These are phyloP conservation scores for Coemansia sp. DNA, from an alignment of 192 early-diverging fungal species.

Conservation along the genomic window DNA sequence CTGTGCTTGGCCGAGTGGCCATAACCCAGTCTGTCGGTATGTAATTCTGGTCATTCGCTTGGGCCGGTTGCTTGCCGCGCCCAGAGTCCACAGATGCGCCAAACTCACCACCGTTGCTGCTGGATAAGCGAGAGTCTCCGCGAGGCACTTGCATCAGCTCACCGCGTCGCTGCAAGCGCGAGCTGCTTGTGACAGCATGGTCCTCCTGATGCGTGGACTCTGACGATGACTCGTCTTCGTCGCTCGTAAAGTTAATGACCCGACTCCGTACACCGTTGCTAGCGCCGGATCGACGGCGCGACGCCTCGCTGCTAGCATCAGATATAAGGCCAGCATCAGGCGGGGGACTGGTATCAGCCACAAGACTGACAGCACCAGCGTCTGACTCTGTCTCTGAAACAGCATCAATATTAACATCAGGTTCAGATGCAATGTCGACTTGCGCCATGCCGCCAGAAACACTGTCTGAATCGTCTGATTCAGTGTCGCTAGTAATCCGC, in stretches of 20 bases:
- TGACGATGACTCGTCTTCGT: not conserved
- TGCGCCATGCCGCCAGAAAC: conserved; percentile 12
- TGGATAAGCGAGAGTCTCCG: conserved; percentile 9
- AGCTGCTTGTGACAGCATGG: conserved; percentile 8
- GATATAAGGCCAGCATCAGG: not conserved
- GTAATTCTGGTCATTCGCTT: conserved; percentile 11
- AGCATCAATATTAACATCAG: conserved; percentile 8
- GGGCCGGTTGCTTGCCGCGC: not conserved
- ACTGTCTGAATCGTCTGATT: conserved; percentile 16
- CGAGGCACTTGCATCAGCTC: conserved; percentile 25
- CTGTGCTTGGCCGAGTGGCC: conserved; percentile 36
- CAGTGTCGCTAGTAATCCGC: conserved; percentile 41
- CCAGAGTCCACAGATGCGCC: not conserved
- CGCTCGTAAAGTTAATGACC: conserved; percentile 11
- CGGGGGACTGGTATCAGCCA: not conserved
- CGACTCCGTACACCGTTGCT: conserved; percentile 5
- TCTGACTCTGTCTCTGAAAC: conserved; percentile 19
- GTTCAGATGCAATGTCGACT: conserved; percentile 6
- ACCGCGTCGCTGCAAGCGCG: not conserved
- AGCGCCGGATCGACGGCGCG: not conserved
- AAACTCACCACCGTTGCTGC: not conserved
- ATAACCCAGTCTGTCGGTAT: conserved; percentile 58
- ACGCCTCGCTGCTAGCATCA: not conserved
- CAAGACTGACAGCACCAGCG: not conserved
- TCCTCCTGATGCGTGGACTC: conserved; percentile 1